These are phyloP conservation scores for Prunus persica DNA, from an alignment of 306 rosid genomes.

Conservation along the genomic window Prunus_persica_NCBIv2 NC_034014.1:2032001-2032500, in stretches of 20 bases:
- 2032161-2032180: slow-evolving; percentile 8
- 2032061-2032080: neutral
- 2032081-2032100: neutral
- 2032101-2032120: slow-evolving; percentile 2
- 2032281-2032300: neutral
- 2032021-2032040: neutral
- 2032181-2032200: slow-evolving; percentile 93
- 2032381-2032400: neutral
- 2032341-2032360: neutral
- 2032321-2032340: neutral
- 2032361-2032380: neutral
- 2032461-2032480: slow-evolving; percentile 64
- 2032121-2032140: neutral
- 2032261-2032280: slow-evolving; percentile 10
- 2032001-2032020: neutral
- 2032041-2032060: neutral
- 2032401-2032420: slow-evolving; percentile 27
- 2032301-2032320: neutral
- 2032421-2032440: slow-evolving; percentile 95
- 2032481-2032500: slow-evolving; percentile 77
- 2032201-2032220: slow-evolving; percentile 85
- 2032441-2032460: slow-evolving; percentile 82
- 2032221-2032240: slow-evolving; percentile 87
- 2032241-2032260: slow-evolving; percentile 52
- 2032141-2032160: slow-evolving; percentile 7